Base-by-base conservation (phyloP, 2,329 filamentous ascomycete genomes). In the Sclerotinia trifoliorum region DNA sequence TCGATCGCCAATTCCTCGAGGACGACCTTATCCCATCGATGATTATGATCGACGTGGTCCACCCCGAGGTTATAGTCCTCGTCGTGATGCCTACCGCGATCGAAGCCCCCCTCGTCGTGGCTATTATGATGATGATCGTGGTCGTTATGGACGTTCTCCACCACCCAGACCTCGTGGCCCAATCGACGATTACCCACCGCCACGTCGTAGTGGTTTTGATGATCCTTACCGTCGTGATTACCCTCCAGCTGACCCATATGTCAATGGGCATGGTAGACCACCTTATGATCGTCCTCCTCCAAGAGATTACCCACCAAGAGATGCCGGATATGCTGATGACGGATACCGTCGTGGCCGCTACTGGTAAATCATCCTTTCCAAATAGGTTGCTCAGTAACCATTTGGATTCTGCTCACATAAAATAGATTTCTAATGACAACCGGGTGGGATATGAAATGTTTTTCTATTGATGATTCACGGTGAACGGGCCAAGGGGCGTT, bases 41-140 rank as follows among this genome's bases (percentile, higher is more conserved):
- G 91, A 95, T 75, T 94, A 95, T 78, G 90, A 94, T 72, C 90
- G 93, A 75, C 92, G 94, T 75, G 90, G 90, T 56, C 90, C 92
- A 70, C 88, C 88, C 69, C 88, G 92, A 74, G 92, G 90, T 17
- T 97, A 96, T 79, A 96, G 91, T 79, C 94, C 93, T 90, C 88
- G 91, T 73, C 87, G 85, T 62, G 89, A 91, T 70, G 89, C 91
- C 72, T 97, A 97, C 80, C 93, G 94, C 78, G 93, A 96, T 77
- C 89, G 94, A 75, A 94, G 92, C 76, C 90, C 90, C 68, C 90
- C 86, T 67, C 85, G 90, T 70, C 90, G 92, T 74, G 91, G 94
- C 70, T 96, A 97, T 81, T 96, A 97, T 80, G 90, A 92, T 58
- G 92, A 94, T 72, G 88, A 90, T 77, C 83, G 84, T 73, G 88